Evolutionary conservation across 805 yeast genomes (phyloP), one percentile per base, ranked within the genome.

Genomic region (Metschnikowia kunwiensis): DNA sequence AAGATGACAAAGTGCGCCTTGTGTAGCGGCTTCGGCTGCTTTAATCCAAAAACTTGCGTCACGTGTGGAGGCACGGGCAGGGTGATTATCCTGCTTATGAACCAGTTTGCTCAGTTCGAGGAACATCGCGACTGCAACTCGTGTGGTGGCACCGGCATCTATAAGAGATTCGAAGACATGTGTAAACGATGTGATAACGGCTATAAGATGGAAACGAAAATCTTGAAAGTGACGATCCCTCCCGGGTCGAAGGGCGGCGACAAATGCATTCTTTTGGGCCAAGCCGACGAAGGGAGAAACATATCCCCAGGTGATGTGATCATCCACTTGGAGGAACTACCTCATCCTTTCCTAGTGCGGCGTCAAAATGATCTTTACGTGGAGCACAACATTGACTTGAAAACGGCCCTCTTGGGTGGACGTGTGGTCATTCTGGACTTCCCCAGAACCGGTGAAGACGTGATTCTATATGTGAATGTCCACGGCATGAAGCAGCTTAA

Each of bases 251-350:
- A 60, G 27, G 55, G 72, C 32, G 78, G 80, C 0, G 78, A 77
- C 42, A 58, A 63, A 29, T 68, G 80, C 13, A 61, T 77, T 1
- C 58, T 80, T 14, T 61, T 70, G n/a, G 75, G 79, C 5, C 80
- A 75, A 48, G 85, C 81, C 0, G 88, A 82, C 50, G 83, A 81
- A 54, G 82, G 78, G 0, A 54, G 72, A 13, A 66, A 70, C 42
- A 60, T 77, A 3, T 58, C 72, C 3, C 83, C 88, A 0, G 89
- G 89, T 2, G 86, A 82, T 54, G 81, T 82, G 5, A 60, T 80
- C 3, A 70, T 82, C 7, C 75, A 72, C 1, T 54, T 82, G 16
- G 65, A 66, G 24, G 72, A 73, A 46, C 41, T 64, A 30, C 48
- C 52, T 4, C 70, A 67, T 44, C 55, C 58, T 7, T 47, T 43